phyloP scores from a whole-genome alignment of 805 yeast genomes.

The Candida qinlingensis region DNA sequence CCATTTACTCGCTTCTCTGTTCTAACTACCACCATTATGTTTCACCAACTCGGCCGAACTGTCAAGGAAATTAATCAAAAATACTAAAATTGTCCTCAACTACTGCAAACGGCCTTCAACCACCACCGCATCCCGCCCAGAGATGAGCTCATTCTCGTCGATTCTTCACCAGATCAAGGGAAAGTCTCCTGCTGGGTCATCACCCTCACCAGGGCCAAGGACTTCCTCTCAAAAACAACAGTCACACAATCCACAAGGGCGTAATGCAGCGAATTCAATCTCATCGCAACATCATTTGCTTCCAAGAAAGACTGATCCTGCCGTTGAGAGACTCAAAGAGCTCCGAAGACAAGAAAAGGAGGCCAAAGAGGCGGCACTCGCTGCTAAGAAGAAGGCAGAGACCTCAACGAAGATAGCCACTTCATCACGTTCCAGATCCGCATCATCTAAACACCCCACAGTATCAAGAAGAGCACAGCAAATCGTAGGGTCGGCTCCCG shows the following conservation, averaged over 20 bases:
- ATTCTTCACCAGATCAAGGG: conserved; percentile 1
- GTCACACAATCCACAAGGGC: not conserved
- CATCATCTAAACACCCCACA: conserved; percentile 6
- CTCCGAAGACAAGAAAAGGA: conserved; percentile 54
- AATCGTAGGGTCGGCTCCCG: not conserved
- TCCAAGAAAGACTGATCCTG: conserved; percentile 50
- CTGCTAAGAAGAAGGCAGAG: conserved; percentile 26
- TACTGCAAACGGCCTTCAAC: not conserved
- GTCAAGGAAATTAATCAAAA: not conserved
- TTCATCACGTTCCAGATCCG: not conserved
- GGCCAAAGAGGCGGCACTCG: conserved; percentile 25
- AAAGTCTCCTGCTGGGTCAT: not conserved
- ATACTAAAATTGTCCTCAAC: not conserved
- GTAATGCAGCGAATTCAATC: not conserved
- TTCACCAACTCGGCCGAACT: not conserved
- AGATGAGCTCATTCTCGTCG: conserved; percentile 1
- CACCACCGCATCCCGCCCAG: too few species aligned
- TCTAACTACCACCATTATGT: too few species aligned
- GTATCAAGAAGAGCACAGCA: not conserved
- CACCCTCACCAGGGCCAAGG: not conserved
- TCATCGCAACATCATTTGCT: not conserved
- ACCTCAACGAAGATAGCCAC: not conserved
- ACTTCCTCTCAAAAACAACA: not conserved
- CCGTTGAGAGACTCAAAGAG: conserved; percentile 64
- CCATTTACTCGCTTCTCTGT: too few species aligned